Conservation (phyloP, 2,329 filamentous ascomycete species). For the Shiraia sp. region DNA sequence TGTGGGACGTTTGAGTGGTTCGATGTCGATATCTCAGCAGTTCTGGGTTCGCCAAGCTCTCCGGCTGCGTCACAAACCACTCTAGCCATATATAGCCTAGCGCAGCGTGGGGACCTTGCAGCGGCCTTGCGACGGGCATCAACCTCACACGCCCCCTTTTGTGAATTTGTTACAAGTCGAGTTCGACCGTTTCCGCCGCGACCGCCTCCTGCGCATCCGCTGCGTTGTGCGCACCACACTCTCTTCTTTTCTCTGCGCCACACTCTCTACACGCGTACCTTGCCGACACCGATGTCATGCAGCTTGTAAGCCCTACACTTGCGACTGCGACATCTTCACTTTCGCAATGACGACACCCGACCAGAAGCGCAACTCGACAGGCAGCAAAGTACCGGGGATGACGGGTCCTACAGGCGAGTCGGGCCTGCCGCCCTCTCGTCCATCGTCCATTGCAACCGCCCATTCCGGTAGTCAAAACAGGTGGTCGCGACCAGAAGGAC, state of each 20-base stretch:
- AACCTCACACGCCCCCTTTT: slow-evolving; percentile 21
- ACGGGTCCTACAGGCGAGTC: slow-evolving; percentile 54
- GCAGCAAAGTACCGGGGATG: slow-evolving; percentile 42
- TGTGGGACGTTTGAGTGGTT: slow-evolving; percentile 13
- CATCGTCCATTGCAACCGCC: slow-evolving; percentile 47
- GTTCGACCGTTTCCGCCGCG: slow-evolving; percentile 2
- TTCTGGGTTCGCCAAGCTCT: slow-evolving; percentile 16
- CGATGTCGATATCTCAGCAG: slow-evolving; percentile 18
- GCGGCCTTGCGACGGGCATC: slow-evolving; percentile 9
- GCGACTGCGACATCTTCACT: slow-evolving; percentile 31
- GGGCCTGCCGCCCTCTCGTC: slow-evolving; percentile 53
- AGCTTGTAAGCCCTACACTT: slow-evolving; percentile 22
- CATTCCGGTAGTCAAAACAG: slow-evolving; percentile 48
- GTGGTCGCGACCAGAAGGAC: slow-evolving; percentile 61
- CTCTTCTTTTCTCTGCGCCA: slow-evolving; percentile 7
- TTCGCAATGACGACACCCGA: slow-evolving; percentile 38
- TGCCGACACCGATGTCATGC: slow-evolving; percentile 38
- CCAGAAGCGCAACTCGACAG: slow-evolving; percentile 38
- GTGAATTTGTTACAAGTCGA: slow-evolving; percentile 6
- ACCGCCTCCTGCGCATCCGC: slow-evolving; percentile 1
- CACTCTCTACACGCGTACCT: slow-evolving; percentile 8
- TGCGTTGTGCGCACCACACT: slow-evolving; percentile 20
- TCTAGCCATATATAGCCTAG: slow-evolving; percentile 16
- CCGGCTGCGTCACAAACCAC: slow-evolving; percentile 15
- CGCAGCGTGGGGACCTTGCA: slow-evolving; percentile 14